A percentile compares a stretch with the other conserved stretches of the same genome.
Evolutionary conservation across 208 protist species (phyloP).

Genomic region (Leishmania tropica): DNA sequence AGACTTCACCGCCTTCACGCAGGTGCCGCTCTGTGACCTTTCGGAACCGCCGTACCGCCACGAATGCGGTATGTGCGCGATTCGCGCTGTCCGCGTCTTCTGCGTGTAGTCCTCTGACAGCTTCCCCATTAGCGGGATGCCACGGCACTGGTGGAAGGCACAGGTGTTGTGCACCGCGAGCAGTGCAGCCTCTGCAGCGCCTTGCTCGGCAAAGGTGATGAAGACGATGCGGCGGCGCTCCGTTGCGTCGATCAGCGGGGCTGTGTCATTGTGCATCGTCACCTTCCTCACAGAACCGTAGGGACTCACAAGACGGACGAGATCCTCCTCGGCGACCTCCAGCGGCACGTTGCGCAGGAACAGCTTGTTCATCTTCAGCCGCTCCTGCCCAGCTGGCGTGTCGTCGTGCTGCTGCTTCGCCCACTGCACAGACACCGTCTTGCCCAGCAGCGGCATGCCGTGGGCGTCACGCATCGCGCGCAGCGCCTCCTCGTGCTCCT

Average conservation of each 20-base stretch:
- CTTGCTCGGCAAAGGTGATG: conserved; percentile 42
- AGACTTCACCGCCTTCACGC: too few relatives aligned
- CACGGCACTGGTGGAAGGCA: conserved; percentile 40
- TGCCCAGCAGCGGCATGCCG: conserved; percentile 17
- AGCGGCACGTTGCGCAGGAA: conserved; percentile 60
- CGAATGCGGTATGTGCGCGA: not conserved
- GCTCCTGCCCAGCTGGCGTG: conserved; percentile 33
- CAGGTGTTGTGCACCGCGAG: conserved; percentile 45
- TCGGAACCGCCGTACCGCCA: too few relatives aligned
- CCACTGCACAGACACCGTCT: conserved; percentile 35
- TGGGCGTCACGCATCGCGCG: conserved; percentile 23
- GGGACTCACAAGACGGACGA: conserved; percentile 14
- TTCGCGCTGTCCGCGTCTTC: conserved; percentile 15
- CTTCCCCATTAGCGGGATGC: conserved; percentile 41
- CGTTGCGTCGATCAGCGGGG: not conserved
- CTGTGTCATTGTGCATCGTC: conserved; percentile 39
- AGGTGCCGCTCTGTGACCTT: too few relatives aligned
- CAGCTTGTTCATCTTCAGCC: conserved; percentile 43
- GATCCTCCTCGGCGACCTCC: conserved; percentile 22
- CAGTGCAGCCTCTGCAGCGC: conserved; percentile 38
- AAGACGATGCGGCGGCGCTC: conserved; percentile 47
- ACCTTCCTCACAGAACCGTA: conserved; percentile 36
- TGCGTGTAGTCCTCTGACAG: conserved; percentile 23
- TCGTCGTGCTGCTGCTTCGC: conserved; percentile 44
- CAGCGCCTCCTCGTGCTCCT: conserved; percentile 22